These are phyloP conservation scores for Plasmodium yoelii DNA, from an alignment of 169 alveolate species.

Conservation along the genomic window DNA sequence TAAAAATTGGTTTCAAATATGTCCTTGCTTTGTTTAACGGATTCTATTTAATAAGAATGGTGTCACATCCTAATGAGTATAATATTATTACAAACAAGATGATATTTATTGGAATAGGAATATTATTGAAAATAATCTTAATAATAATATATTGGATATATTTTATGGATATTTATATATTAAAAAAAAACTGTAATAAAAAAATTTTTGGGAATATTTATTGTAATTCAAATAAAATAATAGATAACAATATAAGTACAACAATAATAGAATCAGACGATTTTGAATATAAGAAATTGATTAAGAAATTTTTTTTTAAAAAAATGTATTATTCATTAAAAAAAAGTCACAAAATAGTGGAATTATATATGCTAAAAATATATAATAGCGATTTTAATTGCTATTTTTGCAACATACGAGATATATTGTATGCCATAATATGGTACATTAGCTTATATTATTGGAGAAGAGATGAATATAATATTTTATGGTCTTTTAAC, in stretches of 20 bases:
- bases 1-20: slow-evolving; percentile 48
- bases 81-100: slow-evolving; percentile 4
- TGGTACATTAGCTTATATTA: slow-evolving; percentile 70
- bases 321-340: slow-evolving; percentile 47
- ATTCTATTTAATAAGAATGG: slow-evolving; percentile 22
- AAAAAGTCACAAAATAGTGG: slow-evolving; percentile 47
- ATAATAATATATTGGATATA: slow-evolving; percentile 38
- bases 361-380: slow-evolving; percentile 61
- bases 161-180: slow-evolving; percentile 32
- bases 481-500: slow-evolving; percentile 51
- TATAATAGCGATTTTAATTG: slow-evolving; percentile 59
- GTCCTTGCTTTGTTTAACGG: slow-evolving; percentile 54
- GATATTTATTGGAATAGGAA: slow-evolving; percentile 35
- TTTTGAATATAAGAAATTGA: slow-evolving; percentile 68
- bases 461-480: slow-evolving; percentile 72
- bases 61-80: slow-evolving; percentile 13
- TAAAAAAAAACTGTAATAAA: slow-evolving; percentile 19
- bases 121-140: slow-evolving; percentile 35
- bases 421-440: slow-evolving; percentile 34
- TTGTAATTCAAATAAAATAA: slow-evolving; percentile 3
- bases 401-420: slow-evolving; percentile 60
- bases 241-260: background rate
- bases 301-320: slow-evolving; percentile 64
- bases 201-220: slow-evolving; percentile 3
- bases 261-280: slow-evolving; percentile 44